Conservation (phyloP, 2,329 filamentous ascomycete genomes). For the Rachicladosporium sp. region DNA sequence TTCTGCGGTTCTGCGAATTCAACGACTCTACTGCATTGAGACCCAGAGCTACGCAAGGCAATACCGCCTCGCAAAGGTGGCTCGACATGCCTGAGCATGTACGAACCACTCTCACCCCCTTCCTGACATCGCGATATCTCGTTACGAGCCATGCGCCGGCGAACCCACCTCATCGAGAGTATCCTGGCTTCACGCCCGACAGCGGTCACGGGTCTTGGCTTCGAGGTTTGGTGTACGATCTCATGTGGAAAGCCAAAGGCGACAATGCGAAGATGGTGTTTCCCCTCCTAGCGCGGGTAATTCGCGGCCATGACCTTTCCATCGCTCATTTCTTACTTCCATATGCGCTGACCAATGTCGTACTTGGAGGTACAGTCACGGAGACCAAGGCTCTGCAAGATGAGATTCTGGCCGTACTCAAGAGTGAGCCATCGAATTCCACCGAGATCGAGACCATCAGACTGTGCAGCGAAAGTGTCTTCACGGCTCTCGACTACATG, state of each 20-base stretch:
- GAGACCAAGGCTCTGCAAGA: conserved; percentile 54
- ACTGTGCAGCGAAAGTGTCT: conserved; percentile 83
- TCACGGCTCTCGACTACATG: conserved; percentile 81
- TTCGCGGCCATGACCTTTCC: conserved; percentile 72
- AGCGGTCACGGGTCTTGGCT: conserved; percentile 73
- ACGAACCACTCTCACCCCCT: conserved; percentile 74
- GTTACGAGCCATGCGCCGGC: conserved; percentile 37
- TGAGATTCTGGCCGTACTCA: conserved; percentile 67
- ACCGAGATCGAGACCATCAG: conserved; percentile 62
- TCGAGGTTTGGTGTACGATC: conserved; percentile 63
- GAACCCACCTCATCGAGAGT: conserved; percentile 30
- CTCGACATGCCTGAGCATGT: conserved; percentile 61
- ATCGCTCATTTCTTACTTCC: conserved; percentile 83
- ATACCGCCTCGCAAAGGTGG: conserved; percentile 62
- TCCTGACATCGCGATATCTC: conserved; percentile 71
- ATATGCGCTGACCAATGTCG: conserved; percentile 71
- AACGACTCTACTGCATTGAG: conserved; percentile 42
- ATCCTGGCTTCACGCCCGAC: conserved; percentile 63
- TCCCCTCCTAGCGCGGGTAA: conserved; percentile 65
- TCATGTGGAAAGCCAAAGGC: conserved; percentile 67
- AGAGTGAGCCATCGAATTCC: conserved; percentile 43
- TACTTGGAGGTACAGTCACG: conserved; percentile 57
- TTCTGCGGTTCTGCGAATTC: conserved; percentile 68
- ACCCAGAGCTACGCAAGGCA: conserved; percentile 42
- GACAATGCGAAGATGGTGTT: conserved; percentile 67